Evolutionary conservation across 495 filamentous ascomycete species (phyloP).

Genomic region (Annulohypoxylon nitens): DNA sequence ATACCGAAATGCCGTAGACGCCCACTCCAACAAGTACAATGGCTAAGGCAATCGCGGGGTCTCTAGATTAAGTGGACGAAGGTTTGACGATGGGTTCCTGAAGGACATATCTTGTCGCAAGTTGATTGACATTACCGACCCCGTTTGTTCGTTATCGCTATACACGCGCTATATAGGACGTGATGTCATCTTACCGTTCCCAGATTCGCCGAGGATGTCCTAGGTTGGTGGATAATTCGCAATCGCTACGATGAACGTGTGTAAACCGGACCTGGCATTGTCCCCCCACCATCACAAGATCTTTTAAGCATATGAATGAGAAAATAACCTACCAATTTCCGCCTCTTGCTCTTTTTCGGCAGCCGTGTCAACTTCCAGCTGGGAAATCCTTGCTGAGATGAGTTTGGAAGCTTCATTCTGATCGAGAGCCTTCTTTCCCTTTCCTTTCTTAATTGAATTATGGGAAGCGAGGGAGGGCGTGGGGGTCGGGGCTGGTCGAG

Average conservation of each 20-base stretch:
- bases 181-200: slow-evolving; percentile 2
- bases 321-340: slow-evolving; percentile 86
- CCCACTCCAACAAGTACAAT: background rate
- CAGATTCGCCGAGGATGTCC: slow-evolving; percentile 1
- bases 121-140: background rate
- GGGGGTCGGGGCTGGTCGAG: slow-evolving; percentile 58
- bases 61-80: slow-evolving; percentile 10
- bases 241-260: background rate
- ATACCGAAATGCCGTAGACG: slow-evolving; percentile 14
- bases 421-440: slow-evolving; percentile 77
- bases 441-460: slow-evolving; percentile 73
- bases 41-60: background rate
- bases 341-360: slow-evolving; percentile 95
- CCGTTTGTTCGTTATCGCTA: slow-evolving; percentile 12
- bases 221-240: slow-evolving; percentile 16
- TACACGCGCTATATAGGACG: slow-evolving; percentile 12
- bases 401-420: slow-evolving; percentile 89
- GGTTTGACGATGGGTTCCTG: background rate
- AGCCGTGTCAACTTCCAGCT: slow-evolving; percentile 91
- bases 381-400: slow-evolving; percentile 91
- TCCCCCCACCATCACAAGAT: background rate
- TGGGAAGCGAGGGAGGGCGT: slow-evolving; percentile 54
- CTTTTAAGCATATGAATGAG: slow-evolving; percentile 26
- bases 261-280: background rate
- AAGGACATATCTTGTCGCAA: slow-evolving; percentile 27